Conservation (phyloP, 225 moss, liverwort and hornwort species). For the Bryum argenteum region DNA sequence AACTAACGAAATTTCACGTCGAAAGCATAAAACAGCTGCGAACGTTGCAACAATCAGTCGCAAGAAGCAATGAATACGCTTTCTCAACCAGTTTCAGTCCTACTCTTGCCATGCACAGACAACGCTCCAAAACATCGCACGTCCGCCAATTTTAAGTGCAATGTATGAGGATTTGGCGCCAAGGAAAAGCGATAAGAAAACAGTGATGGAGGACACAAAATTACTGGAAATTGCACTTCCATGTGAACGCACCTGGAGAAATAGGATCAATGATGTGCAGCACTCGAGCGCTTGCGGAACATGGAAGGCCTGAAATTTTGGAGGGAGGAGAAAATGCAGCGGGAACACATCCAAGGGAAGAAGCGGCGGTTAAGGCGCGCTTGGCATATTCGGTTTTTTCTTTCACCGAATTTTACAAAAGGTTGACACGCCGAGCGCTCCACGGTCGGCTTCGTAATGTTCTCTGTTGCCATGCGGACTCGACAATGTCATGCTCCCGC, state of each 20-base stretch:
- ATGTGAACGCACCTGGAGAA: slow-evolving; percentile 5
- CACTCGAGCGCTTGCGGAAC: slow-evolving; percentile 21
- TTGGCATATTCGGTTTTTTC: slow-evolving; percentile 35
- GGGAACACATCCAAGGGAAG: slow-evolving; percentile 47
- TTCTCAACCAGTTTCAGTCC: slow-evolving; percentile 9
- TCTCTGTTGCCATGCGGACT: slow-evolving; percentile 14
- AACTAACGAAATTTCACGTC: neutral
- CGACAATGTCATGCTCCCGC: neutral
- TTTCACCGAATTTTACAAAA: slow-evolving; percentile 1
- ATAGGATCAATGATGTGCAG: slow-evolving; percentile 7
- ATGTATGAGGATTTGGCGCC: slow-evolving; percentile 1
- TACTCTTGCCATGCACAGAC: slow-evolving; percentile 9
- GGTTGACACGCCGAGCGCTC: slow-evolving; percentile 9
- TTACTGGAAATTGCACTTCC: neutral
- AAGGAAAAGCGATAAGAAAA: neutral
- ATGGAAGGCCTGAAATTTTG: slow-evolving; percentile 30
- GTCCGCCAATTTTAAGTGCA: neutral
- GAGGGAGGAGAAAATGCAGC: slow-evolving; percentile 33
- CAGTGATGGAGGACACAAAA: neutral
- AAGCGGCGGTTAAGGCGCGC: slow-evolving; percentile 55
- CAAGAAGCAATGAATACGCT: neutral
- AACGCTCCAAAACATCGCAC: slow-evolving; percentile 15
- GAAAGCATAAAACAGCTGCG: slow-evolving; percentile 9
- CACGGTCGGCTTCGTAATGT: slow-evolving; percentile 17
- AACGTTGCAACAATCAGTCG: slow-evolving; percentile 7